Evolutionary conservation across 139 green algal genomes (phyloP).

Genomic region (Micromonas pusilla): DNA sequence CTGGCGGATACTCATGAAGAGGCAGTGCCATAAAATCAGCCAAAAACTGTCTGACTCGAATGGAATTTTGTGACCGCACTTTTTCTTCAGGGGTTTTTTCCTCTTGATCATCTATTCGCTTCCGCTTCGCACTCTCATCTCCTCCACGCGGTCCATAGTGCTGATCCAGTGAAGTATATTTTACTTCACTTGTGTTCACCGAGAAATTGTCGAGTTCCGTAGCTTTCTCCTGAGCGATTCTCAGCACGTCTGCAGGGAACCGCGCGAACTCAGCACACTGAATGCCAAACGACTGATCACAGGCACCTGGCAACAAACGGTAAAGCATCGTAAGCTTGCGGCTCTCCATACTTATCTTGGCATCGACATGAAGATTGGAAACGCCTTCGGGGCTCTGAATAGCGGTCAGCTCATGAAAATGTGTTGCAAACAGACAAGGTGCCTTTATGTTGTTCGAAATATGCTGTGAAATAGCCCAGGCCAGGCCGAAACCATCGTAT

Average conservation of each 20-base stretch:
- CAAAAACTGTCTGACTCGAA: no score
- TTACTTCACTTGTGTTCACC: background rate
- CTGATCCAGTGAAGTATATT: background rate
- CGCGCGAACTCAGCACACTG: conserved; percentile 82
- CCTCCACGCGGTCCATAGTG: no score
- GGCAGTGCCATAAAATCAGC: no score
- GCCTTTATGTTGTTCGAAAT: conserved; percentile 62
- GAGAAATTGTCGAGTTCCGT: conserved; percentile 64
- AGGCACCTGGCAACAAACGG: conserved; percentile 68
- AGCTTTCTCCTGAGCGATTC: conserved; percentile 61
- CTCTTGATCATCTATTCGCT: no score
- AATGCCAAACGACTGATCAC: conserved; percentile 91
- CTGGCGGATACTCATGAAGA: no score
- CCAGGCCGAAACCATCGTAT: conserved; percentile 94
- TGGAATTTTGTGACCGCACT: no score
- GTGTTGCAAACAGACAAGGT: conserved; percentile 88
- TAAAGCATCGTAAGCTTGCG: conserved; percentile 88
- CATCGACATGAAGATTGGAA: conserved; percentile 60
- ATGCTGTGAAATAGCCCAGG: conserved; percentile 92
- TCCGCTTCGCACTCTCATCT: no score
- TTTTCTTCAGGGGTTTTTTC: no score
- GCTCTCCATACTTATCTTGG: conserved; percentile 53
- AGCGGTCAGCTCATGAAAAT: conserved; percentile 96
- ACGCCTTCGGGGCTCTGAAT: conserved; percentile 42
- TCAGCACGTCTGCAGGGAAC: conserved; percentile 77